These are phyloP conservation scores for Neolentinus lepideus DNA, from an alignment of 1,284 basidiomycete species.

Conservation along the genomic window DNA sequence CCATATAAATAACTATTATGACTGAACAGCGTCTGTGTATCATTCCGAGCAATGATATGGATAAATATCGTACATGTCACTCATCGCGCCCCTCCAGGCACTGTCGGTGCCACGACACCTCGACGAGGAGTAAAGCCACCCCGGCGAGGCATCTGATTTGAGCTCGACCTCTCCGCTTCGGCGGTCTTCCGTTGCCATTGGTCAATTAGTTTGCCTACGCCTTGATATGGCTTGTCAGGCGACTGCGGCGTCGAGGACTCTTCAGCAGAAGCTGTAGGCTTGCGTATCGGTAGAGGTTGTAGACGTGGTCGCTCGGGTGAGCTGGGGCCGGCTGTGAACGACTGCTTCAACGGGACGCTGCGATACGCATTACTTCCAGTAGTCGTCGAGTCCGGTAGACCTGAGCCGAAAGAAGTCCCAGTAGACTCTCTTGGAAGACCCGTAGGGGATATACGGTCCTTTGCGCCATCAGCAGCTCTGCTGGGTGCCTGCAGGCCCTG, in stretches of 20 bases:
- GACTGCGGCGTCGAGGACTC: conserved; percentile 27
- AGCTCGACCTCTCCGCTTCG: conserved; percentile 32
- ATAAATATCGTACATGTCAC: background rate
- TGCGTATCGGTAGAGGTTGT: background rate
- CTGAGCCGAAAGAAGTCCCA: background rate
- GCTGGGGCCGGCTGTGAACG: background rate
- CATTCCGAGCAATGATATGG: background rate
- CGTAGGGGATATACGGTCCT: conserved; percentile 19
- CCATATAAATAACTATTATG: background rate
- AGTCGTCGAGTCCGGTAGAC: background rate
- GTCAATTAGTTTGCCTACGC: conserved; percentile 75
- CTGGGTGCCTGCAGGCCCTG: background rate
- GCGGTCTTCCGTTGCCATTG: conserved; percentile 77
- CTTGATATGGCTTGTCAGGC: conserved; percentile 70
- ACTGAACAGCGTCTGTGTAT: background rate
- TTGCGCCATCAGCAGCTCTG: conserved; percentile 12
- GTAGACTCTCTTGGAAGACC: conserved; percentile 8
- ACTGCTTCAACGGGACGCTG: background rate
- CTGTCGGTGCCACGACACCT: conserved; percentile 29
- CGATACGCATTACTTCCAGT: background rate
- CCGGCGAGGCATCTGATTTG: conserved; percentile 20
- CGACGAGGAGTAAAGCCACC: conserved; percentile 33
- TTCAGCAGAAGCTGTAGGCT: background rate
- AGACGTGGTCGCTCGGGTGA: background rate
- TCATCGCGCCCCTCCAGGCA: conserved; percentile 15